Evolutionary conservation across 305 asterid species (phyloP), one percentile per base, ranked within the genome.

Genomic region (Rubia balearica): DNA sequence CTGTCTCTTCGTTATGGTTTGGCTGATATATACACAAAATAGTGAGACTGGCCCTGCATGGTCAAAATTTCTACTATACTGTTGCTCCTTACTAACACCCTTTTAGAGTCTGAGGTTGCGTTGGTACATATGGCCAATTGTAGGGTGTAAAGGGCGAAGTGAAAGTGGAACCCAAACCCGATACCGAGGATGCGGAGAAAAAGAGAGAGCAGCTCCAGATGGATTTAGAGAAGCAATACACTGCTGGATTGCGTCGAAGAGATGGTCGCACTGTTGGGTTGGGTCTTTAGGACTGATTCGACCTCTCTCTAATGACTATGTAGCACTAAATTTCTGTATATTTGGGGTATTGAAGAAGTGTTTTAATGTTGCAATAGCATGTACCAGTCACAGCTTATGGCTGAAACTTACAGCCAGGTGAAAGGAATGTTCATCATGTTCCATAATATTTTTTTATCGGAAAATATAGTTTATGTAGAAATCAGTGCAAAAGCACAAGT

Each of bases 31-130:
- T 56, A 8, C 65, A 22, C 40, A 27, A 8, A 61, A 13, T 36
- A 67, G 51, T 33, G 67, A 45, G 40, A 9, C 62, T 22, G 12
- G 1, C 41, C 17, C 17, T 11, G 6, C 48, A 22, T 0, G 0
- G 16, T 13, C 42, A 21, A 27, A 41, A 40, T 21, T 41, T 65
- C 45, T 24, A 8, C 55, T 22, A 13, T 6, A 70, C 46, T 67
- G 49, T 78, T 70, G 77, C 53, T 71, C 81, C 76, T 78, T 51
- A 91, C 98, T 91, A 76, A 91, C 97, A 84, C 98, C 71, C 77
- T 82, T 88, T 87, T 86, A 87, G 99, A 94, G 96, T 89, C 97
- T 94, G 98, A 94, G 95, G 90, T 84, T 94, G 96, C 89, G 63
- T 85, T 89, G 98, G 98, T 90, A 67, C 86, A 82, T 83, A 80